Percentiles rank a stretch among this genome's conserved stretches.
Conservation (phyloP, 1,284 basidiomycete species). For the Coriolopsis trogii region DNA sequence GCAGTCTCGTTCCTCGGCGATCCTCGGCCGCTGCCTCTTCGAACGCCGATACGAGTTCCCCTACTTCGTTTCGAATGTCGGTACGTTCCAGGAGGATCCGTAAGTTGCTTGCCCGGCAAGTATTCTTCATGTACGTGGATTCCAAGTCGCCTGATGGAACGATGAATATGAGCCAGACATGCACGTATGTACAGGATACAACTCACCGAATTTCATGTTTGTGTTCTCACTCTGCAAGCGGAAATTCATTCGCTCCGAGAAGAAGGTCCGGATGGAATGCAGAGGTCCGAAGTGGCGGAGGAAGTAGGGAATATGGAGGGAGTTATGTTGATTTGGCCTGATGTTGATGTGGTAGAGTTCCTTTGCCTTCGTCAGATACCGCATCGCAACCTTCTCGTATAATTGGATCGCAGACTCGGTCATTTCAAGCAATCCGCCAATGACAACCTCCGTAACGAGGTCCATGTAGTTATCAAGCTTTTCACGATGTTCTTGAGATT, state of each 20-base stretch:
- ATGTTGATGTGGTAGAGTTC: conserved; percentile 31
- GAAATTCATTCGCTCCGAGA: conserved; percentile 39
- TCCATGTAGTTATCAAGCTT: conserved; percentile 37
- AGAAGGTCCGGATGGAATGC: conserved; percentile 37
- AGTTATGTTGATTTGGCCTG: conserved; percentile 38
- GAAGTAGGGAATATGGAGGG: conserved; percentile 37
- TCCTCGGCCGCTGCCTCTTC: conserved; percentile 2
- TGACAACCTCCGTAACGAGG: conserved; percentile 33
- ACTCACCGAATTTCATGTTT: conserved; percentile 28
- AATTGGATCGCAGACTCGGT: conserved; percentile 24
- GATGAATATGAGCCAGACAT: neutral
- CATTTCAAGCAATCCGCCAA: conserved; percentile 29
- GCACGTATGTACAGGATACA: too few relatives aligned
- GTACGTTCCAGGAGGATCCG: conserved; percentile 6
- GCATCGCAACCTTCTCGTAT: conserved; percentile 25
- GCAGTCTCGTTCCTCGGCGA: conserved; percentile 14
- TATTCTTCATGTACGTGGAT: conserved; percentile 16
- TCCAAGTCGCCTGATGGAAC: conserved; percentile 18
- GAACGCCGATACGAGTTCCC: conserved; percentile 10
- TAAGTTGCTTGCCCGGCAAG: conserved; percentile 17
- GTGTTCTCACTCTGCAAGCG: conserved; percentile 36
- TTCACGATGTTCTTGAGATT: conserved; percentile 4
- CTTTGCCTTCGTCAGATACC: conserved; percentile 27
- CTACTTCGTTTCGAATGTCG: neutral
- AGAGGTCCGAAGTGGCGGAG: conserved; percentile 38